Conservation (phyloP, 1,139 yeast genomes). For the Protomyces inundatus region DNA sequence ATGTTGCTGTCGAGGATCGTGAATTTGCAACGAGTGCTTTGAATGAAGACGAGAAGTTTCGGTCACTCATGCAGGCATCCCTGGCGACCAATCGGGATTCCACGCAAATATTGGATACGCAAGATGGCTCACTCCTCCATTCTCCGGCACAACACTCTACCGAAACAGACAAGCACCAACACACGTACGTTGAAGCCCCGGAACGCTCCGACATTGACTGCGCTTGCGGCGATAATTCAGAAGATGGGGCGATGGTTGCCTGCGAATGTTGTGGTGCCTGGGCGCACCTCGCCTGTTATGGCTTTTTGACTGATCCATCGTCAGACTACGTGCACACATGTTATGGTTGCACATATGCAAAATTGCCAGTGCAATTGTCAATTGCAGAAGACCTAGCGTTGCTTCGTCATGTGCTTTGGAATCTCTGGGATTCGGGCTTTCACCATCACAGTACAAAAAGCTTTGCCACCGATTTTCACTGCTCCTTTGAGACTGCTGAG, state of each 20-base stretch:
- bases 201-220: not conserved
- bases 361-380: not conserved
- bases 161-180: not conserved
- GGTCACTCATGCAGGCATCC: not conserved
- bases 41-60: not conserved
- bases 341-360: not conserved
- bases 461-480: not conserved
- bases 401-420: not conserved
- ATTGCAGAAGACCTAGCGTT: not conserved
- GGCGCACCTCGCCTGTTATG: conserved; percentile 56
- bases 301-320: not conserved
- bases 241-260: conserved; percentile 73
- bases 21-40: not conserved
- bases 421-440: not conserved
- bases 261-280: conserved; percentile 92
- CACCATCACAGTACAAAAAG: not conserved
- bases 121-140: not conserved
- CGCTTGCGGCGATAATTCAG: conserved; percentile 43
- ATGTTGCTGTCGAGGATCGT: not conserved
- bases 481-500: not conserved
- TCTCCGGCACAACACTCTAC: not conserved
- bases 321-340: not conserved
- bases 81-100: not conserved
- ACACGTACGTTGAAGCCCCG: not conserved
- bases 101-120: not conserved